Evolutionary conservation across 208 protist species (phyloP).

Genomic region (Leishmania arabica): DNA sequence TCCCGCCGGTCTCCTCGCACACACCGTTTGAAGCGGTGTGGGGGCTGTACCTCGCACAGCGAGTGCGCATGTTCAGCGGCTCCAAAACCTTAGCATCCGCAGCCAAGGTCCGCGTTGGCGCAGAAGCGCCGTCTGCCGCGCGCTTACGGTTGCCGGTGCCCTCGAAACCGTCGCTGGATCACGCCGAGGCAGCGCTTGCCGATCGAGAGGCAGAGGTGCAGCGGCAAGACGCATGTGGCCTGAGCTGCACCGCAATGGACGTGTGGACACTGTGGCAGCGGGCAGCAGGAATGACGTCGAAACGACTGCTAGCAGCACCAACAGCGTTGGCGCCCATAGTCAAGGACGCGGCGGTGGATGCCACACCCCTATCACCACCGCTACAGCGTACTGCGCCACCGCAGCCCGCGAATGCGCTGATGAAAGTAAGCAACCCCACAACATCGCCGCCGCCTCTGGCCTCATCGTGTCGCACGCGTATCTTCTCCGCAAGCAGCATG

Average conservation of each 20-base stretch:
- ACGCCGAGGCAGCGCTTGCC: background rate
- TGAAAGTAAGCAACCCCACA: background rate
- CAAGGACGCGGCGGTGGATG: background rate
- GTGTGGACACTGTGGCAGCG: slow-evolving; percentile 18
- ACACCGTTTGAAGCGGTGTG: slow-evolving; percentile 10
- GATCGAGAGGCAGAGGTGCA: background rate
- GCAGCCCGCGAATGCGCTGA: background rate
- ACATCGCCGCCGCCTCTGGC: background rate
- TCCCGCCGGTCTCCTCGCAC: background rate
- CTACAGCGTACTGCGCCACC: background rate
- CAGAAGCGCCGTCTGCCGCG: background rate
- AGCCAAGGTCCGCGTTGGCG: background rate
- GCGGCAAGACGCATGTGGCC: slow-evolving; percentile 2
- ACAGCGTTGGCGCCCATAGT: background rate
- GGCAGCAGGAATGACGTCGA: background rate
- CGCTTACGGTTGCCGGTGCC: background rate
- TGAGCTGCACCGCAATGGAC: slow-evolving; percentile 22
- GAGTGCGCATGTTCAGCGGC: background rate
- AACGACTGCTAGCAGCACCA: background rate
- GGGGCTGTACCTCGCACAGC: slow-evolving; percentile 16
- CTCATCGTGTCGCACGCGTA: background rate
- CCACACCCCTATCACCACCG: background rate
- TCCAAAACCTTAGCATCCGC: background rate
- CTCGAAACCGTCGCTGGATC: background rate
- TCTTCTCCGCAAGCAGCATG: background rate